Evolutionary conservation across 768 basidiomycete species (phyloP).

Genomic region (Termitomyces sp.): DNA sequence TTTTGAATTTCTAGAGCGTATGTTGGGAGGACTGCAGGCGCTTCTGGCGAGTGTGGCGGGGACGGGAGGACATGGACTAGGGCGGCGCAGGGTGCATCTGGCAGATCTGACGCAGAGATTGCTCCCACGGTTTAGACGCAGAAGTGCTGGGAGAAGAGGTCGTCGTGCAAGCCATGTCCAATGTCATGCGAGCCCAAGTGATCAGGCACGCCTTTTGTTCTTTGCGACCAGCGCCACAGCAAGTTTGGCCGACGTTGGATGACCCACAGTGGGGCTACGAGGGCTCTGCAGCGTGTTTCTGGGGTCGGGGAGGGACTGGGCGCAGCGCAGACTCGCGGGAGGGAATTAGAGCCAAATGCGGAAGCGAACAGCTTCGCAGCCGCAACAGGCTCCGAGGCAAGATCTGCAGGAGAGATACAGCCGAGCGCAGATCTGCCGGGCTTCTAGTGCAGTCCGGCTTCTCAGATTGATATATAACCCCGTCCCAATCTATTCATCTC

Average conservation of each 20-base stretch:
- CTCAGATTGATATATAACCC: slow-evolving; percentile 3
- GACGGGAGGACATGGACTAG: neutral
- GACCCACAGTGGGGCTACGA: neutral
- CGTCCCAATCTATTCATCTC: neutral
- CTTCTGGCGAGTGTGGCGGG: neutral
- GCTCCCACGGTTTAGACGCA: slow-evolving; percentile 31
- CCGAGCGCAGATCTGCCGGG: neutral
- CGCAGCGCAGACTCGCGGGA: neutral
- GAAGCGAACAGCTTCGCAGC: slow-evolving; percentile 3
- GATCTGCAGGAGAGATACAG: slow-evolving; percentile 11
- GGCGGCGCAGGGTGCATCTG: slow-evolving; percentile 8
- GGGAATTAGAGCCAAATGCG: neutral
- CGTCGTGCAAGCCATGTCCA: slow-evolving; percentile 1
- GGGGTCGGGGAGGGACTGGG: neutral
- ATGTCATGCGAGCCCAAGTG: neutral
- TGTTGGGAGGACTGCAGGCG: neutral
- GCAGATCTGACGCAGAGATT: neutral
- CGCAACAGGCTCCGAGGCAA: slow-evolving; percentile 1
- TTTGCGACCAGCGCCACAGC: neutral
- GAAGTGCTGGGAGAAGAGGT: slow-evolving; percentile 12
- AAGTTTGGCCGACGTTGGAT: neutral
- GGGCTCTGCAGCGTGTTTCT: neutral
- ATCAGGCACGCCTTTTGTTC: neutral
- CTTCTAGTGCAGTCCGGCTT: neutral
- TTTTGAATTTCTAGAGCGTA: neutral